These are phyloP conservation scores for Lactifluus pinguis DNA, from an alignment of 768 basidiomycete species.

Conservation along the genomic window DNA sequence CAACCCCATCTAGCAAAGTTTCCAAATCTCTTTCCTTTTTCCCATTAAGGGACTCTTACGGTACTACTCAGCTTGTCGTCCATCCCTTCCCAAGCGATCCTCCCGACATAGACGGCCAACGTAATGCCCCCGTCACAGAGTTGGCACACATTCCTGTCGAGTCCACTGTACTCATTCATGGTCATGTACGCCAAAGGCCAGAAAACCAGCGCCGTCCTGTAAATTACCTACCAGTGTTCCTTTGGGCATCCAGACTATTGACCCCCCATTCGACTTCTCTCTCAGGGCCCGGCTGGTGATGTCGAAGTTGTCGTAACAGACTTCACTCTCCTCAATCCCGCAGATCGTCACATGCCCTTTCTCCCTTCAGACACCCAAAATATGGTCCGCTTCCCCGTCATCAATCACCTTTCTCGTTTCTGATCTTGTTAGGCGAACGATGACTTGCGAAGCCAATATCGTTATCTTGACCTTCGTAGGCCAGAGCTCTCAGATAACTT, in stretches of 20 bases:
- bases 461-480: conserved; percentile 84
- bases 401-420: conserved; percentile 3
- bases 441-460: conserved; percentile 74
- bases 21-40: conserved; percentile 72
- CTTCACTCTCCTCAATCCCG: conserved; percentile 74
- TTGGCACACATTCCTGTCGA: conserved; percentile 65
- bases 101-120: conserved; percentile 11
- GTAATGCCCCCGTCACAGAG: conserved; percentile 26
- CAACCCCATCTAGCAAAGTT: conserved; percentile 45
- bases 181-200: conserved; percentile 60
- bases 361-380: conserved; percentile 68
- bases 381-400: conserved; percentile 42
- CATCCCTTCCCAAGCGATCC: conserved; percentile 25
- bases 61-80: conserved; percentile 71
- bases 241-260: background rate
- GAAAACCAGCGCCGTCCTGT: conserved; percentile 52
- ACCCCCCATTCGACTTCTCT: background rate
- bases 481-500: conserved; percentile 66
- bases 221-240: background rate
- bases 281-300: conserved; percentile 55
- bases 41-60: conserved; percentile 71
- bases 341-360: conserved; percentile 67
- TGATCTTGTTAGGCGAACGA: conserved; percentile 58
- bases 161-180: conserved; percentile 69
- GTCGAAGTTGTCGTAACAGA: conserved; percentile 71